Evolutionary conservation across 495 filamentous ascomycete genomes (phyloP), one percentile per base, ranked within the genome.

Genomic region (Cladorrhinum samala): DNA sequence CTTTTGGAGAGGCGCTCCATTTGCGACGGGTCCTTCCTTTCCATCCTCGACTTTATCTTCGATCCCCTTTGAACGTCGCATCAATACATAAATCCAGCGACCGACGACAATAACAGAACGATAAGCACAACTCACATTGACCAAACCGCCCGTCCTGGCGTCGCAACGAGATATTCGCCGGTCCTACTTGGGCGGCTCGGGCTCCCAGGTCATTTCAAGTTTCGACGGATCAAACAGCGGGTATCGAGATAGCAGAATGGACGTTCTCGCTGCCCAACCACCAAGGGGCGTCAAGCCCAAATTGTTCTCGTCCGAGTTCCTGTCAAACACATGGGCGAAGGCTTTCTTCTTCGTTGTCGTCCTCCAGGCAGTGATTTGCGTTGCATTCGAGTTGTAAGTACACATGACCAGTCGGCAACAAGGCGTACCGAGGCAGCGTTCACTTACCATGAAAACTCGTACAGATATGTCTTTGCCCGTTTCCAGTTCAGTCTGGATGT

Each of bases 241-340:
- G 52, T 66, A 59, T 37, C 58, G 66, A 18, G 61, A 66, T 44
- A 49, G 52, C 53, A 23, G 50, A 42, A 59, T 21, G 42, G 48
- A 54, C 65, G 64, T 56, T 58, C 20, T 46, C 63, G 0, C 56
- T 55, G 18, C 50, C 54, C 30, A 46, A 50, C 37, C 55, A 57
- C 54, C 50, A 60, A 39, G 24, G 46, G 27, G 38, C 63, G 56
- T 77, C 67, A 59, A 41, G 36, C 83, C 85, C 77, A 89, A 87
- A 57, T 72, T 83, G 54, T 83, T 91, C 48, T 87, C 82, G 30
- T 83, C 85, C 75, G 90, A 89, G 59, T 74, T 83, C 58, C 83
- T 92, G 47, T 86, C 82, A 62, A 85, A 88, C 3, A 74, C 74
- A 60, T 98, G 94, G 94, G 89, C 90, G 2, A 93, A 90, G 83